Conservation (phyloP, 768 basidiomycete genomes). For the Suillus clintonianus region DNA sequence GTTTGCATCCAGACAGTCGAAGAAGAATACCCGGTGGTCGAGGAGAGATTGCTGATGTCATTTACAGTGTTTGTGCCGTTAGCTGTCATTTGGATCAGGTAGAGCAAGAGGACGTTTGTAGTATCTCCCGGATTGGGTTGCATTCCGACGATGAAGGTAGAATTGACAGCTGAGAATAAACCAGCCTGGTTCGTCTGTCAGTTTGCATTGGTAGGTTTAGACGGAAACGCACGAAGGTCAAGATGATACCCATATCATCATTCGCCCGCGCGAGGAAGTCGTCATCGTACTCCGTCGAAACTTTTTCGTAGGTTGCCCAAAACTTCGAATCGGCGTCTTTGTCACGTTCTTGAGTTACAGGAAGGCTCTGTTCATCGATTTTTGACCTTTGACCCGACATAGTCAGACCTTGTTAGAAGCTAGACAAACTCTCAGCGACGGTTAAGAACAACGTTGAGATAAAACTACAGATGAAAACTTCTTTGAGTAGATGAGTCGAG, state of each 20-base stretch:
- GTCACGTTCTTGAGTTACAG: background rate
- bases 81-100: background rate
- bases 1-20: slow-evolving; percentile 4
- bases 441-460: too few relatives aligned
- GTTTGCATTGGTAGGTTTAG: background rate
- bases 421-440: too few relatives aligned
- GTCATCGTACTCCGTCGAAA: slow-evolving; percentile 13
- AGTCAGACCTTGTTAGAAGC: background rate
- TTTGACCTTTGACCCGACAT: background rate
- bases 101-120: slow-evolving; percentile 20
- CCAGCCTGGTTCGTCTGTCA: slow-evolving; percentile 30
- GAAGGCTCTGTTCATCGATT: background rate
- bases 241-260: slow-evolving; percentile 15
- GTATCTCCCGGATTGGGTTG: slow-evolving; percentile 23
- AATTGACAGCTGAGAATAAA: slow-evolving; percentile 39
- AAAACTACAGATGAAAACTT: too few relatives aligned
- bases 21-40: slow-evolving; percentile 2
- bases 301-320: slow-evolving; percentile 10
- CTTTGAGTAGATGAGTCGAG: too few relatives aligned
- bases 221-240: slow-evolving; percentile 18
- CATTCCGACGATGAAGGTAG: slow-evolving; percentile 38
- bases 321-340: slow-evolving; percentile 1
- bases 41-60: background rate
- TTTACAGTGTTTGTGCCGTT: background rate
- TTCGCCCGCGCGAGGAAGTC: slow-evolving; percentile 12